Percentiles rank a stretch among this genome's conserved stretches.
Evolutionary conservation across 2,329 filamentous ascomycete species (phyloP).

Genomic region (Fusarium sp.): DNA sequence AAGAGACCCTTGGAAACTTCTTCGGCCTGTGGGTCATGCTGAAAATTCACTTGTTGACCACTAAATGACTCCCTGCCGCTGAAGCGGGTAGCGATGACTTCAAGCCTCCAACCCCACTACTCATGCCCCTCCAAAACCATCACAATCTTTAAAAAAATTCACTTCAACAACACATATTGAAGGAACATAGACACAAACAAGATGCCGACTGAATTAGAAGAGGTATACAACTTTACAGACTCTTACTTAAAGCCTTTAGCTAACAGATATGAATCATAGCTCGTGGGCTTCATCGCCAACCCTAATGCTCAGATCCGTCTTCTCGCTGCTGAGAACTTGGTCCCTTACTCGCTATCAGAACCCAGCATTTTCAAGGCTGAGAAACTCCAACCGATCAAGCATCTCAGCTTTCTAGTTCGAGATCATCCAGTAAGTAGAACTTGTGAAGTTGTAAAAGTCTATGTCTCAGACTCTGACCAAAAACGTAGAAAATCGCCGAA

Average conservation of each 20-base stretch:
- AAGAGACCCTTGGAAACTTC: conserved; percentile 45
- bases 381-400: conserved; percentile 83
- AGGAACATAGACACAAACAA: conserved; percentile 15
- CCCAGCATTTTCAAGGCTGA: conserved; percentile 87
- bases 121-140: conserved; percentile 51
- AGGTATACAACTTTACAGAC: conserved; percentile 64
- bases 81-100: conserved; percentile 50
- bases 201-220: conserved; percentile 84
- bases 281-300: conserved; percentile 94
- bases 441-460: too few relatives aligned
- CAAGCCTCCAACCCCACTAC: conserved; percentile 48
- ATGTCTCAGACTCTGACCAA: conserved; percentile 16
- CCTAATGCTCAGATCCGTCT: conserved; percentile 92
- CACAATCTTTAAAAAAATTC: conserved; percentile 42
- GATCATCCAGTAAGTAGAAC: conserved; percentile 79
- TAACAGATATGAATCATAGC: conserved; percentile 63
- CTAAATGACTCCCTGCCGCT: conserved; percentile 44
- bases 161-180: conserved; percentile 17
- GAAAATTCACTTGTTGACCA: conserved; percentile 44
- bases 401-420: conserved; percentile 87
- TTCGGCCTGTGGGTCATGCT: conserved; percentile 46
- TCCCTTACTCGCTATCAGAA: conserved; percentile 83
- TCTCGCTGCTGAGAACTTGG: conserved; percentile 86
- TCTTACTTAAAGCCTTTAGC: not conserved
- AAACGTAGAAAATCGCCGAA: conserved; percentile 85